A percentile compares a stretch with the other conserved stretches of the same genome.
Evolutionary conservation across 371 early-diverging fungal genomes (phyloP).

Genomic region (Haplosporangium sp.): DNA sequence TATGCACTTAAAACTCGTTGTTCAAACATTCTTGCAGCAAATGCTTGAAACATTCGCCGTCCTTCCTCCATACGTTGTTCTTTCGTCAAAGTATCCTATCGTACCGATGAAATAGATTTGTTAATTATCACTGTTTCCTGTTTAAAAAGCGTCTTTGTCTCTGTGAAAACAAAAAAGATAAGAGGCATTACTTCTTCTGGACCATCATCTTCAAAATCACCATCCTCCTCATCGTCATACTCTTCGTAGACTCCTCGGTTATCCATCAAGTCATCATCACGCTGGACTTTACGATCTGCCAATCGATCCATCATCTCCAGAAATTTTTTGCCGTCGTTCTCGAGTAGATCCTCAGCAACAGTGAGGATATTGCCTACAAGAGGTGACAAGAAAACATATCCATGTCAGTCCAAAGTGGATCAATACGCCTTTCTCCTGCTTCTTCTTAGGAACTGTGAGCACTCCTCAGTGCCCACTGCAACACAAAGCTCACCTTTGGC

Average conservation of each 20-base stretch:
- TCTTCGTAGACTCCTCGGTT: conserved; percentile 57
- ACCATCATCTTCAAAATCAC: conserved; percentile 69
- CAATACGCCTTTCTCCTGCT: too few relatives aligned
- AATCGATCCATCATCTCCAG: conserved; percentile 95
- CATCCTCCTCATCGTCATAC: conserved; percentile 72
- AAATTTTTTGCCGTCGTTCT: conserved; percentile 93
- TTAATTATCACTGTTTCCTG: neutral
- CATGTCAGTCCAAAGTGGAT: too few relatives aligned
- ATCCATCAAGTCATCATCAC: conserved; percentile 71
- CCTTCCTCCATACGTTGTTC: conserved; percentile 93
- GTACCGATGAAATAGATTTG: neutral
- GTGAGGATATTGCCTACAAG: conserved; percentile 81
- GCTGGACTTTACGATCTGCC: conserved; percentile 86
- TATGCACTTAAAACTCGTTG: conserved; percentile 92
- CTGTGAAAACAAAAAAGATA: conserved; percentile 2
- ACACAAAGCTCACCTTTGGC: conserved; percentile 36
- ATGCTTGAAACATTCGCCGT: conserved; percentile 92
- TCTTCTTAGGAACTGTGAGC: neutral
- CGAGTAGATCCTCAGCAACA: conserved; percentile 90
- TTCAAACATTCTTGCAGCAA: conserved; percentile 96
- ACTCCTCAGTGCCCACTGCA: too few relatives aligned
- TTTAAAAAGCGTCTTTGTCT: neutral
- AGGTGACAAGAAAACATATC: neutral
- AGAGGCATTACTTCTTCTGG: conserved; percentile 62
- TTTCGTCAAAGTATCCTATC: conserved; percentile 77